These are phyloP conservation scores for Gynochthodes officinalis DNA, from an alignment of 257 asterid species.

Conservation along the genomic window DNA sequence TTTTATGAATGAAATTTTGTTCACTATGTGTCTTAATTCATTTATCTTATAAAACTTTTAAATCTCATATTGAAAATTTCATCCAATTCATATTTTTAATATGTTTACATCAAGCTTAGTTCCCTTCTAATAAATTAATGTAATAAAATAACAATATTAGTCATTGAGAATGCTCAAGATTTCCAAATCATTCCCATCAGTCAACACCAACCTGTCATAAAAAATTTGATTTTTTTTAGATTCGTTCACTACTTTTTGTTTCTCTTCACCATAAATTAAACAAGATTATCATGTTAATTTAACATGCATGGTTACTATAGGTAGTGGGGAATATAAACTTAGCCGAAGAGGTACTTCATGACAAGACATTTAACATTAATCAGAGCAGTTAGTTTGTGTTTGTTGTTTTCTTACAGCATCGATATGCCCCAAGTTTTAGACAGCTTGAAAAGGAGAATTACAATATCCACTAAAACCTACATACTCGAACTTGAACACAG, in stretches of 20 bases:
- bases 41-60: neutral
- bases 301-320: neutral
- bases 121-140: no score
- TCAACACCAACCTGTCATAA: no score
- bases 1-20: no score
- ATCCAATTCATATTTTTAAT: neutral
- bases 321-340: neutral
- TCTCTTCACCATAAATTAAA: no score
- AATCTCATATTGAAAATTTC: neutral
- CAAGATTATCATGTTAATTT: no score
- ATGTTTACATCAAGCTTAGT: neutral
- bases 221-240: no score
- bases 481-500: no score
- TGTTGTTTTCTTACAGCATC: neutral
- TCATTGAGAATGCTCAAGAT: neutral
- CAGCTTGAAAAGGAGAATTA: neutral
- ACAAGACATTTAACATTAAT: neutral
- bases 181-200: neutral
- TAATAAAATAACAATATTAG: neutral
- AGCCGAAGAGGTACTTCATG: conserved; percentile 10
- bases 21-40: neutral
- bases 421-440: neutral
- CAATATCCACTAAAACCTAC: no score
- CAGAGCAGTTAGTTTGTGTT: neutral
- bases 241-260: no score